A percentile compares a stretch with the other conserved stretches of the same genome.
These are phyloP conservation scores for Blastobotrys capitulatus DNA, from an alignment of 1,139 yeast genomes.

Conservation along the genomic window DNA sequence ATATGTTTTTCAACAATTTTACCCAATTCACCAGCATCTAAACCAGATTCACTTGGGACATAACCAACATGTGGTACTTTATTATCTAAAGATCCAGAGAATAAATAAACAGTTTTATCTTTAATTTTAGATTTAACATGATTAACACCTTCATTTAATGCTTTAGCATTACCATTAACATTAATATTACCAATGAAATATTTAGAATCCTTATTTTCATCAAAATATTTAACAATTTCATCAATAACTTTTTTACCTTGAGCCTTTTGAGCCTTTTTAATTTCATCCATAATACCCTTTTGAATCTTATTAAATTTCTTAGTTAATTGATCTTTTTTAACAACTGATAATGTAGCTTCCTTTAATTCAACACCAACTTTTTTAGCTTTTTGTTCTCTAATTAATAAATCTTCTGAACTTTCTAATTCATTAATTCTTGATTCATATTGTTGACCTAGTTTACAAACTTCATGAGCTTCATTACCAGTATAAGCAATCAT, in stretches of 20 bases:
- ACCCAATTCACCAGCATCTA: conserved; percentile 74
- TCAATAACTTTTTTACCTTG: conserved; percentile 80
- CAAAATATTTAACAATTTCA: conserved; percentile 68
- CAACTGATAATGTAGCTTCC: conserved; percentile 73
- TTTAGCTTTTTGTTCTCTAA: conserved; percentile 63
- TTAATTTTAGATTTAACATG: conserved; percentile 73
- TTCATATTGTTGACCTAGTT: conserved; percentile 68
- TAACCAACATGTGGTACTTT: conserved; percentile 96
- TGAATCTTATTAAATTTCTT: conserved; percentile 73
- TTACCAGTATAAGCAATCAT: conserved; percentile 94
- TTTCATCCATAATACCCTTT: conserved; percentile 80
- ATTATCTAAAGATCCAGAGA: conserved; percentile 62
- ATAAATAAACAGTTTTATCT: conserved; percentile 72
- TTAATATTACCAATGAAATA: conserved; percentile 61
- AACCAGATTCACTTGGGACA: conserved; percentile 70
- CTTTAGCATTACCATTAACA: conserved; percentile 84
- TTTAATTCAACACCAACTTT: conserved; percentile 80
- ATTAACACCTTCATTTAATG: conserved; percentile 87
- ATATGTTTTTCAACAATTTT: conserved; percentile 60
- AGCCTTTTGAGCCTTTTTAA: conserved; percentile 80
- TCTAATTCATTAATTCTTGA: conserved; percentile 54
- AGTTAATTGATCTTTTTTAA: conserved; percentile 71
- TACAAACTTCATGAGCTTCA: conserved; percentile 86
- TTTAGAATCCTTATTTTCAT: conserved; percentile 40
- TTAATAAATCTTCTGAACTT: conserved; percentile 52